Conservation (phyloP, 306 rosid genomes). For the Canavalia ensiformis region DNA sequence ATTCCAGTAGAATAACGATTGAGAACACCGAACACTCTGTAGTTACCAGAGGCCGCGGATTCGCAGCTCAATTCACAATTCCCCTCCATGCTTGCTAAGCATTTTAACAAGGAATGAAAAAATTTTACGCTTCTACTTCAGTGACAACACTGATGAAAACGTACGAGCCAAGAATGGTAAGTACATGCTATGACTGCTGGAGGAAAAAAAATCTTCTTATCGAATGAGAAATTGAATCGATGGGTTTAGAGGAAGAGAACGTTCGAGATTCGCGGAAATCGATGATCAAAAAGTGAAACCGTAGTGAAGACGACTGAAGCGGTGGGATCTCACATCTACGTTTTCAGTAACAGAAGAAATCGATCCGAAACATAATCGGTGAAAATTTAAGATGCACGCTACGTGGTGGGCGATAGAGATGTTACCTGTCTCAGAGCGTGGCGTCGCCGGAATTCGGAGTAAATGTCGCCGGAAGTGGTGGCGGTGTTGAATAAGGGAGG, state of each 20-base stretch:
- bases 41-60: not conserved
- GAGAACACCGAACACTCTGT: slow-evolving; percentile 1
- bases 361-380: not conserved
- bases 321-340: slow-evolving; percentile 39
- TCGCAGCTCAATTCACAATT: not conserved
- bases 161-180: not conserved
- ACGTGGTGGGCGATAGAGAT: not conserved
- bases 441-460: not conserved
- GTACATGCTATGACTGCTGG: not conserved
- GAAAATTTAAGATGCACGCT: not conserved
- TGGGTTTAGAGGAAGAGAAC: not conserved
- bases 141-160: not conserved
- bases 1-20: not conserved
- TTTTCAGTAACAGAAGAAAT: slow-evolving; percentile 2
- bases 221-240: not conserved
- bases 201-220: not conserved
- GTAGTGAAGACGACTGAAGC: not conserved
- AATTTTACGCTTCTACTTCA: not conserved
- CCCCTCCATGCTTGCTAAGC: not conserved
- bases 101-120: not conserved
- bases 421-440: slow-evolving; percentile 23
- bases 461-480: slow-evolving; percentile 25
- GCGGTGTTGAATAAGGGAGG: not conserved
- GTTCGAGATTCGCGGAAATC: not conserved
- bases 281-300: not conserved